Percentiles rank a stretch among this genome's conserved stretches.
Evolutionary conservation across 2,329 filamentous ascomycete species (phyloP).

Genomic region (Arthrobotrys musiformis): DNA sequence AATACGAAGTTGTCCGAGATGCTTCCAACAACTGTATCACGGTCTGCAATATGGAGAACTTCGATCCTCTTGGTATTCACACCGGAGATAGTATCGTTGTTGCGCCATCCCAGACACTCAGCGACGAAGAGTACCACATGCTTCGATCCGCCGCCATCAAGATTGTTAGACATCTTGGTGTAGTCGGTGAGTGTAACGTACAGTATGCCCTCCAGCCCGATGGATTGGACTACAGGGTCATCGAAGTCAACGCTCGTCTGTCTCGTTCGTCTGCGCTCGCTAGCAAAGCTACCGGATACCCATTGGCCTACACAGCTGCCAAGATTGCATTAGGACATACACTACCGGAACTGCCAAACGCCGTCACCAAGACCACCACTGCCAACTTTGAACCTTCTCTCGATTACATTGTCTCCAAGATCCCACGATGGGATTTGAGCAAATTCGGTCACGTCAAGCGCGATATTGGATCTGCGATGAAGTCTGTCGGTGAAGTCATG

Average conservation of each 20-base stretch:
- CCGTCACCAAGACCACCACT: constrained; percentile 97
- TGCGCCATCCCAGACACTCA: constrained; percentile 94
- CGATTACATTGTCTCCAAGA: constrained; percentile 98
- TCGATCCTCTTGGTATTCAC: constrained; percentile 95
- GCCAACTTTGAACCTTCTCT: constrained; percentile 98
- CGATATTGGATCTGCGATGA: constrained; percentile 97
- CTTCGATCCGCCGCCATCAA: constrained; percentile 97
- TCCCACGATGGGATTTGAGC: constrained; percentile 95
- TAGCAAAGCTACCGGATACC: constrained; percentile 97
- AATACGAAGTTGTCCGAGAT: constrained; percentile 98
- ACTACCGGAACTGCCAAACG: constrained; percentile 93
- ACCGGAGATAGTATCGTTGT: constrained; percentile 99
- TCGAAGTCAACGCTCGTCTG: constrained; percentile 98
- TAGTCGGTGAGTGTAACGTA: constrained; percentile 98
- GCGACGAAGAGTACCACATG: constrained; percentile 99
- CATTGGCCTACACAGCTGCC: constrained; percentile 94
- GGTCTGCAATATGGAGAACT: constrained; percentile 99
- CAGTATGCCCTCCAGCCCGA: constrained; percentile 97
- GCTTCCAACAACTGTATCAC: constrained; percentile 99
- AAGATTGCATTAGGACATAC: constrained; percentile 98
- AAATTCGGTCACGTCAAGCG: constrained; percentile 99
- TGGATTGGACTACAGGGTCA: constrained; percentile 96
- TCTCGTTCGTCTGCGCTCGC: constrained; percentile 96
- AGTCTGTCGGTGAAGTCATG: constrained; percentile 99
- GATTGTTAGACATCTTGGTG: constrained; percentile 95